phyloP scores from a whole-genome alignment of 495 filamentous ascomycete species.

The Extremus antarcticus region DNA sequence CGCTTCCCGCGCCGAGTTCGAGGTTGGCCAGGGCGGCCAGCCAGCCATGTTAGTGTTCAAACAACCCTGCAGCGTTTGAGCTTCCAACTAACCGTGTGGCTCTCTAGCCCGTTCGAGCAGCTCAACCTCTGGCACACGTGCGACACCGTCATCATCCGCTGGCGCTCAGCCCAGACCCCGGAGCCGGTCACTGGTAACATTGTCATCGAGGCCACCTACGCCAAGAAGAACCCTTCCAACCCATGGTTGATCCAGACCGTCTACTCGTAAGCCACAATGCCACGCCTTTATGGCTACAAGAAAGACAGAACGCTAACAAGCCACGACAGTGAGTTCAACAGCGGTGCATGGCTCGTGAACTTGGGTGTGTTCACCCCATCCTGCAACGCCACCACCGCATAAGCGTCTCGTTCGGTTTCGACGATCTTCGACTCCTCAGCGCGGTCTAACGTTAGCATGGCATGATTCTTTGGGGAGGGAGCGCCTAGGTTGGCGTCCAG shows the following conservation, averaged over 20 bases:
- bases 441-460: neutral
- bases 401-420: constrained; percentile 1
- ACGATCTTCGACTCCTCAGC: no score
- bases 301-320: neutral
- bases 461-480: neutral
- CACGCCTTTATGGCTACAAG: neutral
- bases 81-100: neutral
- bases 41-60: neutral
- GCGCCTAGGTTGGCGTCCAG: neutral
- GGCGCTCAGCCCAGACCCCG: constrained; percentile 5
- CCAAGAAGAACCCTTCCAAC: neutral
- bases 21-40: constrained; percentile 12
- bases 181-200: constrained; percentile 19
- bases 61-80: no score
- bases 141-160: constrained; percentile 20
- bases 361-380: constrained; percentile 6
- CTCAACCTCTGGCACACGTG: constrained; percentile 19
- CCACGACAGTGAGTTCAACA: constrained; percentile 6
- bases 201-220: constrained; percentile 11
- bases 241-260: constrained; percentile 16
- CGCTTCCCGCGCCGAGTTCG: constrained; percentile 10
- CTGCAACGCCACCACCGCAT: neutral
- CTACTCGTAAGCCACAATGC: no score
- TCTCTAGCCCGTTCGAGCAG: constrained; percentile 10
- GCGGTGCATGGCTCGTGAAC: constrained; percentile 19